Evolutionary conservation across 805 yeast genomes (phyloP).

Genomic region (Candida awuae): DNA sequence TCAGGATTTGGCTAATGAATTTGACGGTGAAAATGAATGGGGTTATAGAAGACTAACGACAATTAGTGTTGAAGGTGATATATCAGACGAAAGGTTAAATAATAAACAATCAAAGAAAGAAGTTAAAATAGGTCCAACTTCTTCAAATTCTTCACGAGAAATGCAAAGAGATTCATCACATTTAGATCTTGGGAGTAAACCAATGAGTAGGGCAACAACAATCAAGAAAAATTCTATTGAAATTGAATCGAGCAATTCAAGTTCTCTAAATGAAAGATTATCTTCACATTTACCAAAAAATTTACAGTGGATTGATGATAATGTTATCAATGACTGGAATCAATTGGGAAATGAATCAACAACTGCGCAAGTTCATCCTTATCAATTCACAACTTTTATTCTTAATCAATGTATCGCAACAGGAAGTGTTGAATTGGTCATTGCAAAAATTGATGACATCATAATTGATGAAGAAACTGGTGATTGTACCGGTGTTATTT

Average conservation of each 20-base stretch:
- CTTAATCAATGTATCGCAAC: constrained; percentile 72
- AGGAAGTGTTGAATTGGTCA: constrained; percentile 74
- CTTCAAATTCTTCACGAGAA: constrained; percentile 3
- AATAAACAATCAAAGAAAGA: constrained; percentile 6
- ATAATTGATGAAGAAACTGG: constrained; percentile 55
- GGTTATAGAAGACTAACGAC: constrained; percentile 87
- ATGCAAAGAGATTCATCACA: constrained; percentile 3
- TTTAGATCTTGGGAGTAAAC: constrained; percentile 14
- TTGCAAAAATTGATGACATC: constrained; percentile 76
- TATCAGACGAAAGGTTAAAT: constrained; percentile 26
- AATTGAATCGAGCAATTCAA: constrained; percentile 20
- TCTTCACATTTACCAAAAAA: constrained; percentile 44
- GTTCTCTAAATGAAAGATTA: constrained; percentile 8
- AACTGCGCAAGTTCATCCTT: constrained; percentile 96
- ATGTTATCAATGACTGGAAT: constrained; percentile 64
- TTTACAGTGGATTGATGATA: constrained; percentile 68
- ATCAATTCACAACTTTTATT: constrained; percentile 80
- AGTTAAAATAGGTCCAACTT: no score
- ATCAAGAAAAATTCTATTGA: constrained; percentile 31
- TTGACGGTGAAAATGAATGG: constrained; percentile 83
- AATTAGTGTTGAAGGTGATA: constrained; percentile 78
- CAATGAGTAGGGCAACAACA: constrained; percentile 24
- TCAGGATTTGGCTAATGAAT: constrained; percentile 69
- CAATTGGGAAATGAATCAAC: constrained; percentile 75
- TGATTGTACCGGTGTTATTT: constrained; percentile 65